Percentiles rank a stretch among this genome's conserved stretches.
Conservation (phyloP, 345 rosid genomes). For the Conringia planisiliqua region DNA sequence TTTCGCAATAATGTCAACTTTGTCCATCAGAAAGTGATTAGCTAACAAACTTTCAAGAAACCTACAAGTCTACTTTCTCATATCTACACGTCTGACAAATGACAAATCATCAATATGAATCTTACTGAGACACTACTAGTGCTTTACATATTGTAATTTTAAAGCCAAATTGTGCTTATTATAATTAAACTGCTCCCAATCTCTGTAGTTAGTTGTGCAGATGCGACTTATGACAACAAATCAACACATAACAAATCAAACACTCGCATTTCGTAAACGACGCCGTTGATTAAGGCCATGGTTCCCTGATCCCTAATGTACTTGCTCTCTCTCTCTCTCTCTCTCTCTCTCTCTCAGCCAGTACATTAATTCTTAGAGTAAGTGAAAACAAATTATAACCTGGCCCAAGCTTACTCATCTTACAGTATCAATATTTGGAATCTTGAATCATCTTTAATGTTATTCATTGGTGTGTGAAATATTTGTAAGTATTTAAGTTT, state of each 20-base stretch:
- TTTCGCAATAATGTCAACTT: constrained; percentile 23
- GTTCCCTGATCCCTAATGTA: background rate
- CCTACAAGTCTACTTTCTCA: constrained; percentile 20
- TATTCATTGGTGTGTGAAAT: background rate
- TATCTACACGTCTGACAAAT: constrained; percentile 6
- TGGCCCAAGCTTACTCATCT: background rate
- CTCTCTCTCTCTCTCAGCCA: no score
- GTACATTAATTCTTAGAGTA: no score
- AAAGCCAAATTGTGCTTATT: background rate
- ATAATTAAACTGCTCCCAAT: constrained; percentile 8
- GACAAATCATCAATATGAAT: background rate
- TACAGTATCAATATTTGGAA: background rate
- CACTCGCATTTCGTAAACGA: constrained; percentile 9
- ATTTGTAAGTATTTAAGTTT: background rate
- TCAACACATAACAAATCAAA: constrained; percentile 18
- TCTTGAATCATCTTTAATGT: background rate
- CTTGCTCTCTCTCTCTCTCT: no score
- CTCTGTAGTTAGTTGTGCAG: constrained; percentile 4
- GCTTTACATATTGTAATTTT: background rate
- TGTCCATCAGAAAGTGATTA: constrained; percentile 28
- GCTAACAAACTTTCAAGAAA: constrained; percentile 34
- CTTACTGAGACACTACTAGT: background rate
- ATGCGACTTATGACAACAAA: constrained; percentile 23
- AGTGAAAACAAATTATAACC: background rate
- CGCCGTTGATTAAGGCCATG: constrained; percentile 26